Evolutionary conservation across 352 stramenopile genomes (phyloP).

Genomic region (Phytopythium delawarense): DNA sequence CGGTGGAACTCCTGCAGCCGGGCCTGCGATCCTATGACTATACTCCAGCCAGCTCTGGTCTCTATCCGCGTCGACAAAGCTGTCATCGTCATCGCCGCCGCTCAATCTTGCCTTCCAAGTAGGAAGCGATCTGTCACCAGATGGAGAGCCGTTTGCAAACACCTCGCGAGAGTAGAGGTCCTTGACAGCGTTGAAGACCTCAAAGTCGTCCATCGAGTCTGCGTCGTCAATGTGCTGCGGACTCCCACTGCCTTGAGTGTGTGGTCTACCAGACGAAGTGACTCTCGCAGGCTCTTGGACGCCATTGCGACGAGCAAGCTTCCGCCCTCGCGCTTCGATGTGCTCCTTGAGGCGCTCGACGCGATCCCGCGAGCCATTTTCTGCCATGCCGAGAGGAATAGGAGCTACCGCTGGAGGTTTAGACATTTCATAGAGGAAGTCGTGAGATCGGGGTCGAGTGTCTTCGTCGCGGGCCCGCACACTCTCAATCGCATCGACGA

Average conservation of each 20-base stretch:
- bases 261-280: not conserved
- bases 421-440: not conserved
- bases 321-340: slow-evolving; percentile 21
- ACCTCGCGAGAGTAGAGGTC: slow-evolving; percentile 34
- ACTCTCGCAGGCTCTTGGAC: not conserved
- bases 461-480: slow-evolving; percentile 4
- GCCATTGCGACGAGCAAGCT: not conserved
- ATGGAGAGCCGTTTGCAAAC: slow-evolving; percentile 7
- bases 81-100: not conserved
- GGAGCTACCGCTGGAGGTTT: not conserved
- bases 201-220: slow-evolving; percentile 24
- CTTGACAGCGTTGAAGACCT: slow-evolving; percentile 38
- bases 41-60: not conserved
- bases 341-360: slow-evolving; percentile 18
- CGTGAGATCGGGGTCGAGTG: not conserved
- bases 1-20: no score
- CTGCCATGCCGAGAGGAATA: not conserved
- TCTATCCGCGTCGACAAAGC: not conserved
- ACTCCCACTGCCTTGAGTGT: not conserved
- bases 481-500: slow-evolving; percentile 37
- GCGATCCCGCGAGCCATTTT: not conserved
- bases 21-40: not conserved
- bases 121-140: not conserved
- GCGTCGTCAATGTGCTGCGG: slow-evolving; percentile 2
- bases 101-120: not conserved